A percentile compares a stretch with the other conserved stretches of the same genome.
Conservation (phyloP, 257 asterid species). For the Ocimum tenuiflorum region DNA sequence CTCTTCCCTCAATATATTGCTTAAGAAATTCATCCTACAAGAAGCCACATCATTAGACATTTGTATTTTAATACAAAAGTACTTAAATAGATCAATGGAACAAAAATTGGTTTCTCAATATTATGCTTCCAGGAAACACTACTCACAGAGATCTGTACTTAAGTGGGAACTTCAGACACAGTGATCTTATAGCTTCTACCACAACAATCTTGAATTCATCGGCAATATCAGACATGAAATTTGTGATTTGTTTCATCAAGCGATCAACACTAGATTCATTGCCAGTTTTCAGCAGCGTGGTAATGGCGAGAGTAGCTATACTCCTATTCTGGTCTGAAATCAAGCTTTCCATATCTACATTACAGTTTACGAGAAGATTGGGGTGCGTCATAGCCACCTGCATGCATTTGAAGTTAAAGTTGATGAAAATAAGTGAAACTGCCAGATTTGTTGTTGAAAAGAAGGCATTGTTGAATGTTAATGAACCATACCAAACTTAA, state of each 20-base stretch:
- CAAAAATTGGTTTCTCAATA: background rate
- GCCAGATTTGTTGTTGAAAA: background rate
- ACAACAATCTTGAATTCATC: slow-evolving; percentile 97
- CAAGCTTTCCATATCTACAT: slow-evolving; percentile 94
- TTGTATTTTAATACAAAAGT: background rate
- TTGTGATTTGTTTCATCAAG: slow-evolving; percentile 87
- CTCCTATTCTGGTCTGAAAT: slow-evolving; percentile 76
- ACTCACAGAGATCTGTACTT: slow-evolving; percentile 93
- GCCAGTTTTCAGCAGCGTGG: slow-evolving; percentile 90
- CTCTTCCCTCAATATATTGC: slow-evolving; percentile 93
- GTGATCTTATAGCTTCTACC: slow-evolving; percentile 87
- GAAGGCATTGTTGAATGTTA: background rate
- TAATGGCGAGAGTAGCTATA: slow-evolving; percentile 46
- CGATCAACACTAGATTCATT: slow-evolving; percentile 93
- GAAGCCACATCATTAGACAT: slow-evolving; percentile 11
- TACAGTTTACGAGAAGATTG: slow-evolving; percentile 83
- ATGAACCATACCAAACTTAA: slow-evolving; percentile 2
- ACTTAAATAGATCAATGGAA: slow-evolving; percentile 15
- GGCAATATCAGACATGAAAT: slow-evolving; percentile 93
- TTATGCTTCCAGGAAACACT: slow-evolving; percentile 8
- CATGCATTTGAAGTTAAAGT: slow-evolving; percentile 19
- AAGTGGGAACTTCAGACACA: slow-evolving; percentile 90
- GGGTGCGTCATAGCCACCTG: slow-evolving; percentile 99
- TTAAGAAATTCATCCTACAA: slow-evolving; percentile 82
- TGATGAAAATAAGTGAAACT: background rate